These are phyloP conservation scores for Aspergillus sojae DNA, from an alignment of 2,329 filamentous ascomycete species.

Conservation along the genomic window DNA sequence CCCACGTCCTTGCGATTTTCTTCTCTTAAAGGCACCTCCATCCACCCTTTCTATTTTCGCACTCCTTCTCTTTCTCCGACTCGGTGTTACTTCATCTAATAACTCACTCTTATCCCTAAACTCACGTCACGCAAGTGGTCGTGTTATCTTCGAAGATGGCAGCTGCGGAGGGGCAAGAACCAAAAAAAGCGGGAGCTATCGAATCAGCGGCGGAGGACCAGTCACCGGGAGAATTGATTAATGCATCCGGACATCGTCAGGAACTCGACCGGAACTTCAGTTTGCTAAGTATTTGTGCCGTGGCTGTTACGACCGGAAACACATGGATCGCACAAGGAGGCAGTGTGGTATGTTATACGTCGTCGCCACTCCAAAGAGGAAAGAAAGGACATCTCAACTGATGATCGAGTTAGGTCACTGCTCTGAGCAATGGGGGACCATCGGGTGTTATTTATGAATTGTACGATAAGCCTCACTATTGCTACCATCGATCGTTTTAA, in stretches of 20 bases:
- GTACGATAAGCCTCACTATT: conserved; percentile 24
- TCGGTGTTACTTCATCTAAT: neutral
- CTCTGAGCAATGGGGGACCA: conserved; percentile 64
- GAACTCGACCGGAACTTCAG: conserved; percentile 66
- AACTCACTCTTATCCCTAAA: neutral
- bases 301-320: conserved; percentile 65
- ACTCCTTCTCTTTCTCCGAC: neutral
- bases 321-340: conserved; percentile 67
- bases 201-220: conserved; percentile 31
- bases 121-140: neutral
- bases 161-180: conserved; percentile 5
- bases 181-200: conserved; percentile 27
- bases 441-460: conserved; percentile 67
- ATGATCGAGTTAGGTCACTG: conserved; percentile 41
- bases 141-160: conserved; percentile 18
- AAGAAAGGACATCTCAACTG: neutral
- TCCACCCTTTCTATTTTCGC: neutral
- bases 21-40: neutral
- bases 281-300: conserved; percentile 60
- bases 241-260: conserved; percentile 66
- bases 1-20: neutral
- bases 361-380: no score
- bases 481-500: neutral
- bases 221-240: conserved; percentile 51
- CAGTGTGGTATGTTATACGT: conserved; percentile 53